These are phyloP conservation scores for Poa pratensis DNA, from an alignment of 176 grass and related monocot species.

Conservation along the genomic window DNA sequence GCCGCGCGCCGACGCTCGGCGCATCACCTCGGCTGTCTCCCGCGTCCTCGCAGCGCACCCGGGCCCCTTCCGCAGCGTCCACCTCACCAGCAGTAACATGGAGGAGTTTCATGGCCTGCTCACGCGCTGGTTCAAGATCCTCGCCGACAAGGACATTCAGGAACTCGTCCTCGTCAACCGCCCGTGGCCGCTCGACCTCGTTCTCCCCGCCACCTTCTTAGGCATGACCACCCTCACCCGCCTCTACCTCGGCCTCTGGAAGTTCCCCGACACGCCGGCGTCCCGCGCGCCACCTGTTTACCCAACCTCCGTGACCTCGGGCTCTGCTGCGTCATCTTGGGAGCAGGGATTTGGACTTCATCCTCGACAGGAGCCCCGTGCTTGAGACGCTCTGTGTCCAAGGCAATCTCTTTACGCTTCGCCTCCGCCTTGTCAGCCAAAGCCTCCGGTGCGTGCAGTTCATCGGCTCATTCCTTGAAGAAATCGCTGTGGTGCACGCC, in stretches of 20 bases:
- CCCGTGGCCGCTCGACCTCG: not conserved
- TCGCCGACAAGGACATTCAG: not conserved
- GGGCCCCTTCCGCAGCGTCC: not conserved
- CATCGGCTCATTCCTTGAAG: not conserved
- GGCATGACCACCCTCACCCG: not conserved
- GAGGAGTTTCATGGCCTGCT: not conserved
- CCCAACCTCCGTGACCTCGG: not conserved
- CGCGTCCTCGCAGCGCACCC: not conserved
- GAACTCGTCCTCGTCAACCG: not conserved
- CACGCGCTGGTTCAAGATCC: not conserved
- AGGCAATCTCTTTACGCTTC: not conserved
- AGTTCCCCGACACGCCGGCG: not conserved
- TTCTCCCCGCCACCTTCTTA: not conserved
- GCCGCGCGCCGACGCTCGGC: too few relatives aligned
- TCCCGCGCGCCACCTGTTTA: not conserved
- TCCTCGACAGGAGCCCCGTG: not conserved
- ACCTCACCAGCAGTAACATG: conserved; percentile 1
- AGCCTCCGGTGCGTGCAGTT: not conserved
- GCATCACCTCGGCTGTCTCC: not conserved
- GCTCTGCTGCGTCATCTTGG: not conserved
- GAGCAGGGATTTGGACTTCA: not conserved
- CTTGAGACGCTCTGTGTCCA: not conserved
- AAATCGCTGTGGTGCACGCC: not conserved
- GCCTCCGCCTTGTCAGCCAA: not conserved
- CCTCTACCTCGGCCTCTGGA: not conserved